A percentile compares a stretch with the other conserved stretches of the same genome.
Evolutionary conservation across 495 filamentous ascomycete species (phyloP).

Genomic region (Aspergillus sparsus): DNA sequence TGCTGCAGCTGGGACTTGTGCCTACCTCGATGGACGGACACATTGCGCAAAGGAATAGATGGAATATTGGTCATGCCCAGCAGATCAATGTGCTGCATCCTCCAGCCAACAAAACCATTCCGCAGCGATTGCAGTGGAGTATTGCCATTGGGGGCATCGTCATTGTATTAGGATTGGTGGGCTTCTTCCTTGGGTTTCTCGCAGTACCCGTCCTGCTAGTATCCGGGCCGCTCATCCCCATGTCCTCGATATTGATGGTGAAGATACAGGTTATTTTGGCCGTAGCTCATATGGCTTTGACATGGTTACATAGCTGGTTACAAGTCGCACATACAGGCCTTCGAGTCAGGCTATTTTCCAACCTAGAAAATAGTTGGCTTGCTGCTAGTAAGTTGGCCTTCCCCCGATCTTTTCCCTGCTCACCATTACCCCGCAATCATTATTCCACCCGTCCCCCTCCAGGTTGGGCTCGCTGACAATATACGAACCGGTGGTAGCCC

Average conservation of each 20-base stretch:
- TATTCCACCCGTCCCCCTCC: not conserved
- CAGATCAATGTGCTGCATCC: slow-evolving; percentile 30
- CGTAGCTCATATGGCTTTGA: slow-evolving; percentile 19
- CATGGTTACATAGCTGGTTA: slow-evolving; percentile 32
- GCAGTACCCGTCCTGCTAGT: slow-evolving; percentile 28
- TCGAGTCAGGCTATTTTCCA: slow-evolving; percentile 29
- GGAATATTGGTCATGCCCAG: slow-evolving; percentile 40
- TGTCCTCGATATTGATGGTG: slow-evolving; percentile 3
- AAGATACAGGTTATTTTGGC: slow-evolving; percentile 26
- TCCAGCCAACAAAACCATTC: slow-evolving; percentile 15
- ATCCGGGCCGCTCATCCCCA: slow-evolving; percentile 24
- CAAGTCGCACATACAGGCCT: slow-evolving; percentile 27
- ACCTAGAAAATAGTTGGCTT: slow-evolving; percentile 41
- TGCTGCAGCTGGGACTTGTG: slow-evolving; percentile 54
- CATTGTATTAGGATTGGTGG: slow-evolving; percentile 28
- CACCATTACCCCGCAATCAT: not conserved
- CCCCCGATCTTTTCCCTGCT: too few relatives aligned
- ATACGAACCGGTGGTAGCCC: slow-evolving; percentile 20
- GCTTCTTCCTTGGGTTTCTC: slow-evolving; percentile 25
- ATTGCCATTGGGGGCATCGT: slow-evolving; percentile 32
- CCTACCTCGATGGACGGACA: slow-evolving; percentile 50
- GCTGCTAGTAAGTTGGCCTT: slow-evolving; percentile 34
- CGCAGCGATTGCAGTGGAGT: slow-evolving; percentile 24
- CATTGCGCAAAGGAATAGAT: slow-evolving; percentile 50
- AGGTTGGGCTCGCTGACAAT: too few relatives aligned